Evolutionary conservation across 1,139 yeast genomes (phyloP).

Genomic region (Suhomyces maxii): DNA sequence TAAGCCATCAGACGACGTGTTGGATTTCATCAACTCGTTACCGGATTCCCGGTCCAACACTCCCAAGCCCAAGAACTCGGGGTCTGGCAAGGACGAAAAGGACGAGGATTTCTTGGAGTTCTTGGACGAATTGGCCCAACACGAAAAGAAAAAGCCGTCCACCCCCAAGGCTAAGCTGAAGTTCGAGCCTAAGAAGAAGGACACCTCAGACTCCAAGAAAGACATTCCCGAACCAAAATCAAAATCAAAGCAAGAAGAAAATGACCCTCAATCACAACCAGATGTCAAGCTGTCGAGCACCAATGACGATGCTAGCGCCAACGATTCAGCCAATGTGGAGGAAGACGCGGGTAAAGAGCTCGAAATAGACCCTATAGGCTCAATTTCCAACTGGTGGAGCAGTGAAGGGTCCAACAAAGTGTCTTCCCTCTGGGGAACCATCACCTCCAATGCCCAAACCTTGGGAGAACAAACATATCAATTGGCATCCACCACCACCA

Average conservation of each 20-base stretch:
- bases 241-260: constrained; percentile 1
- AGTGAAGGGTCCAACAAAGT: constrained; percentile 75
- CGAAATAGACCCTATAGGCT: constrained; percentile 63
- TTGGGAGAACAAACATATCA: constrained; percentile 46
- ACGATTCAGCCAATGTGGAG: not conserved
- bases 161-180: constrained; percentile 18
- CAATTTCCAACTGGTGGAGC: constrained; percentile 81
- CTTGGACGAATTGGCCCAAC: constrained; percentile 73
- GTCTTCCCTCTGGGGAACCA: constrained; percentile 65
- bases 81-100: constrained; percentile 34
- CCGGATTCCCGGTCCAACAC: constrained; percentile 62
- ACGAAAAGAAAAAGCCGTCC: constrained; percentile 34
- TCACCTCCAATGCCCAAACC: constrained; percentile 44
- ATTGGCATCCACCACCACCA: constrained; percentile 43
- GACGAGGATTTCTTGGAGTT: constrained; percentile 83
- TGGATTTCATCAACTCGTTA: constrained; percentile 84
- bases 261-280: not conserved
- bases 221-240: constrained; percentile 2
- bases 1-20: constrained; percentile 66
- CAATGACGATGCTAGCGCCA: too few species aligned
- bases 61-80: constrained; percentile 25
- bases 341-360: constrained; percentile 17
- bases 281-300: too few species aligned
- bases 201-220: constrained; percentile 4
- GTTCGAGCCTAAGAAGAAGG: constrained; percentile 30